These are phyloP conservation scores for Pseudopediastrum boryanum DNA, from an alignment of 139 green algal species.

Conservation along the genomic window DNA sequence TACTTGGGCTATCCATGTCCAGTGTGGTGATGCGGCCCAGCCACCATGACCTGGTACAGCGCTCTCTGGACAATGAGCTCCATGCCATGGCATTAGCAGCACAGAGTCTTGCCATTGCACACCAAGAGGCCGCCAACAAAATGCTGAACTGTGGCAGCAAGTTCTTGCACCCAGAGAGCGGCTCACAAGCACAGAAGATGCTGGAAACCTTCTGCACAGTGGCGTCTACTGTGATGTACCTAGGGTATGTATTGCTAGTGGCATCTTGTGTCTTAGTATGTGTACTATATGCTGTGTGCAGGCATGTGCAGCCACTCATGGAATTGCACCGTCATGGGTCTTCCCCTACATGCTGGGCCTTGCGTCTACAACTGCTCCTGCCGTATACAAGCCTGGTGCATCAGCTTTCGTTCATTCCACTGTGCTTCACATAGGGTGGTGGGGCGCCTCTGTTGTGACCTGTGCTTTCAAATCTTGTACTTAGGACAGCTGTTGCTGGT, in stretches of 20 bases:
- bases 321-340: background rate
- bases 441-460: too few species aligned
- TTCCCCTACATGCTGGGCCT: background rate
- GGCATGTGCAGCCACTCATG: background rate
- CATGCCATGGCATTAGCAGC: conserved; percentile 24
- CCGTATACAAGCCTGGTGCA: background rate
- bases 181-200: conserved; percentile 7
- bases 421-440: too few species aligned
- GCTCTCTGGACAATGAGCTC: conserved; percentile 33
- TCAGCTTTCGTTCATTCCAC: background rate
- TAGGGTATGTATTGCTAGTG: conserved; percentile 1
- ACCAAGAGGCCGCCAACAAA: conserved; percentile 24
- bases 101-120: conserved; percentile 24
- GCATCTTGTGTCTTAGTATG: background rate
- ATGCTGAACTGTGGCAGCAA: conserved; percentile 29
- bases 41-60: background rate
- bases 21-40: conserved; percentile 23
- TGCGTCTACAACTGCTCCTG: background rate
- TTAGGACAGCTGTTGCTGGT: background rate
- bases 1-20: conserved; percentile 25
- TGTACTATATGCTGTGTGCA: background rate
- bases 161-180: conserved; percentile 33
- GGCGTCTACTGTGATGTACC: conserved; percentile 15
- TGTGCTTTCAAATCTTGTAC: background rate
- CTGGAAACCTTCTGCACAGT: conserved; percentile 29